A percentile compares a stretch with the other conserved stretches of the same genome.
Evolutionary conservation across 2,329 filamentous ascomycete species (phyloP).

Genomic region (Dothistroma septosporum): DNA sequence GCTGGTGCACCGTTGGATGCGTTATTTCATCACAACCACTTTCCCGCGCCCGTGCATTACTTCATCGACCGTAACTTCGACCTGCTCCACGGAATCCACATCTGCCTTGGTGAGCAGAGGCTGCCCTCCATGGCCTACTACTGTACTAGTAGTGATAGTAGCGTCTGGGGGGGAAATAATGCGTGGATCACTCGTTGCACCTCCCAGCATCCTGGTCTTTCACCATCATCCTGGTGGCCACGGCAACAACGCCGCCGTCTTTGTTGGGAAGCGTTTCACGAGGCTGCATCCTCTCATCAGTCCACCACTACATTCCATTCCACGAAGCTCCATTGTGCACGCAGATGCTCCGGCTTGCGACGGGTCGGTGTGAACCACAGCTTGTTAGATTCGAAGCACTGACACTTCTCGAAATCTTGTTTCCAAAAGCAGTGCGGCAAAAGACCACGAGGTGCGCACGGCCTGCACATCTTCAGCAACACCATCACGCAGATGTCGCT

Average conservation of each 20-base stretch:
- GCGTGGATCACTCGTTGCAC: background rate
- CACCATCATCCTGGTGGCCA: background rate
- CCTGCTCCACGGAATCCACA: too few relatives aligned
- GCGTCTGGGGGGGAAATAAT: background rate
- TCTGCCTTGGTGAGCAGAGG: too few relatives aligned
- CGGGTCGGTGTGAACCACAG: background rate
- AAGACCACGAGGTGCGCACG: background rate
- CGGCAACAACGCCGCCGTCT: background rate
- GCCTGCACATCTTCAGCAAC: background rate
- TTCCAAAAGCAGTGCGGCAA: background rate
- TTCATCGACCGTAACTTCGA: too few relatives aligned
- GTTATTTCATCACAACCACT: too few relatives aligned
- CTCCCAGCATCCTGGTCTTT: background rate
- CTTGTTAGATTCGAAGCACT: background rate
- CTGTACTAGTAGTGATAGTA: too few relatives aligned
- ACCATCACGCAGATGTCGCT: background rate
- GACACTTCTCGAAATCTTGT: background rate
- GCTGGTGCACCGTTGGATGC: too few relatives aligned
- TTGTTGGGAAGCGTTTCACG: background rate
- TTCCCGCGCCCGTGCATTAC: too few relatives aligned
- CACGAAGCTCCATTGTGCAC: background rate
- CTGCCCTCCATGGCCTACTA: background rate
- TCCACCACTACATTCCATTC: background rate
- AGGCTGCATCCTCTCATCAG: background rate
- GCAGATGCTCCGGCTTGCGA: background rate